Evolutionary conservation across 2,329 filamentous ascomycete genomes (phyloP), one percentile per base, ranked within the genome.

Genomic region (Pseudofabraea citricarpa): DNA sequence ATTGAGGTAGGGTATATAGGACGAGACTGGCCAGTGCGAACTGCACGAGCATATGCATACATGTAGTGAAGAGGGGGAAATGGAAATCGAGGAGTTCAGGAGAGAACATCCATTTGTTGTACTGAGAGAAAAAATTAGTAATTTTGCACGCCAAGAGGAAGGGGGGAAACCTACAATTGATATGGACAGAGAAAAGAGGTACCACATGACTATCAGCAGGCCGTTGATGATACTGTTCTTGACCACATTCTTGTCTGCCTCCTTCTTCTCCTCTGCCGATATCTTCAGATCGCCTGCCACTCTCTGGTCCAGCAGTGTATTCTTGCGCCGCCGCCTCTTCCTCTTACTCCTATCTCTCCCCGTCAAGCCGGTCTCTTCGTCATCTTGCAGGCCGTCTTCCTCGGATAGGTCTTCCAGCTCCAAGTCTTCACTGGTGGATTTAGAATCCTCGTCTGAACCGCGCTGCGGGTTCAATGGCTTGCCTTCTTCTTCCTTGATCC

Each of bases 21-120:
- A 96, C 84, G 33, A 86, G 65, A 15, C 77, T 81, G 7, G 93
- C 77, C 32, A 97, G 79, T 13, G 74, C 66, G 66, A 97, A 97
- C 63, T 98, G 93, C 39, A 98, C 90, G 18, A 90, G 70, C 90
- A 97, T 97, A 69, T 98, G 93, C 63, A 93, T 73, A 51, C 88
- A 87, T 3, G 93, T 98, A 9, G 90, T 95, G 66, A 97, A 97
- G 39, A 98, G 77, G 29, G 93, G 93, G 59, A 93, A 97, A 40
- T 87, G 83, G 63, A 98, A 98, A 66, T 96, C 85, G 55, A 94
- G 79, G 53, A 85, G 81, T 54, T 85, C 77, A 49, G 84, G 77
- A 58, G 87, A 87, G 68, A 98, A 97, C 91, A 98, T 97, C 93
- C 93, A 97, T 71, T 96, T 97, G 76, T 98, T 98, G 74, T 97